Conservation (phyloP, 2,329 filamentous ascomycete genomes). For the Dothistroma pini region DNA sequence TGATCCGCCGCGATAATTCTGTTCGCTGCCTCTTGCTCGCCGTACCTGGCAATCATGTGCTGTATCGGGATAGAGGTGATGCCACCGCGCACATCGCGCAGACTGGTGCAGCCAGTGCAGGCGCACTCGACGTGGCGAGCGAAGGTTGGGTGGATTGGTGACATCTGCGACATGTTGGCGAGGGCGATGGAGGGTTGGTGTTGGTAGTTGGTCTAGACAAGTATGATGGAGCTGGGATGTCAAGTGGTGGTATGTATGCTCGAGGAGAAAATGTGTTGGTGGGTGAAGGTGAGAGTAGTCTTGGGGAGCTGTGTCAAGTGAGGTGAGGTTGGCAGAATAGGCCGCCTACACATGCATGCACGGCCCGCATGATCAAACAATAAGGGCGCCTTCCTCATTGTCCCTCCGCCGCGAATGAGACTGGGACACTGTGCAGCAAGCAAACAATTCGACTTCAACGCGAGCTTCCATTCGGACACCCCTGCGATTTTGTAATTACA, state of each 20-base stretch:
- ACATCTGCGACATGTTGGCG: slow-evolving; percentile 1
- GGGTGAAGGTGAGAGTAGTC: not conserved
- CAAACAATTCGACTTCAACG: not conserved
- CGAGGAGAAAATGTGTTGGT: not conserved
- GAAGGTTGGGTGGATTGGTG: slow-evolving; percentile 1
- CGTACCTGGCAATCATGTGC: slow-evolving; percentile 1
- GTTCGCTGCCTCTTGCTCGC: not conserved
- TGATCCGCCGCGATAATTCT: not conserved
- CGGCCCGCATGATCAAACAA: not conserved
- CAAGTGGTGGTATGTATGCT: not conserved
- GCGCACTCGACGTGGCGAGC: slow-evolving; percentile 3
- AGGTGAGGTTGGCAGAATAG: not conserved
- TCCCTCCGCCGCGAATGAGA: not conserved
- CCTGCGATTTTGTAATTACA: not conserved
- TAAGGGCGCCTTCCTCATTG: not conserved
- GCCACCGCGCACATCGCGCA: not conserved
- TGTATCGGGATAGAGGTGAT: not conserved
- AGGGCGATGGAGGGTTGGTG: not conserved
- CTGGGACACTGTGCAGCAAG: not conserved
- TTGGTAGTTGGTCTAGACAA: not conserved
- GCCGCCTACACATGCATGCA: not conserved
- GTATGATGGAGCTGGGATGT: not conserved
- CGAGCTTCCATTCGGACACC: not conserved
- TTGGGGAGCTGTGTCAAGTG: not conserved
- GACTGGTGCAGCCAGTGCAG: not conserved